Conservation (phyloP, 148 eudicot genomes). For the Fagopyrum homotropicum region DNA sequence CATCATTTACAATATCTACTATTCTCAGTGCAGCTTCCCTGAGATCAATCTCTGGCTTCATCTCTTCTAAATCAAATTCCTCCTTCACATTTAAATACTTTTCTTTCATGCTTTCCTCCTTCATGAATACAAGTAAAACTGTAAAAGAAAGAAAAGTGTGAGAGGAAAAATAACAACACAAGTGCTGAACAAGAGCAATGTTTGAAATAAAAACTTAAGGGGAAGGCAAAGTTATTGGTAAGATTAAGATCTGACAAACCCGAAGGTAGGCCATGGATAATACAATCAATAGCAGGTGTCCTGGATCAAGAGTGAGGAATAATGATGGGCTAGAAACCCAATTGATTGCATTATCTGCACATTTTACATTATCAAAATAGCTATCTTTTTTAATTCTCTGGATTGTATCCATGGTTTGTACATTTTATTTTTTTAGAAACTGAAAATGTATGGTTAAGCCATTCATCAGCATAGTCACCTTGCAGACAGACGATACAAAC, state of each 20-base stretch:
- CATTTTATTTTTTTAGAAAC: background rate
- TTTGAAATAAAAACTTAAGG: background rate
- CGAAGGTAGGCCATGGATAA: constrained; percentile 95
- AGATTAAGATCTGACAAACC: constrained; percentile 29
- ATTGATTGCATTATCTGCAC: constrained; percentile 94
- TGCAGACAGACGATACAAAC: constrained; percentile 82
- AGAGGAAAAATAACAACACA: no score
- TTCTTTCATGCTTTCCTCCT: background rate
- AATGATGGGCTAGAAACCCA: constrained; percentile 94
- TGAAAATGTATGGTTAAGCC: background rate
- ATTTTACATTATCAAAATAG: background rate
- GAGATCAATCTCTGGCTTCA: background rate
- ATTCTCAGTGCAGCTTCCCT: background rate
- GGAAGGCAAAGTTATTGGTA: background rate
- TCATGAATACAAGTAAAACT: background rate
- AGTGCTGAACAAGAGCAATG: background rate
- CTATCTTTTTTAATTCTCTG: background rate
- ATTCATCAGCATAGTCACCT: constrained; percentile 36
- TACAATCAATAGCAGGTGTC: constrained; percentile 81
- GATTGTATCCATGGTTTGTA: background rate
- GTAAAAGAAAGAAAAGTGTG: no score
- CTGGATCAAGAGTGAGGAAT: constrained; percentile 48
- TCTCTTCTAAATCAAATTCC: background rate
- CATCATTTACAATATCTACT: background rate
- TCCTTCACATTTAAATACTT: background rate